phyloP scores from a whole-genome alignment of 2,329 filamentous ascomycete species.

The Aureobasidium mangrovei region DNA sequence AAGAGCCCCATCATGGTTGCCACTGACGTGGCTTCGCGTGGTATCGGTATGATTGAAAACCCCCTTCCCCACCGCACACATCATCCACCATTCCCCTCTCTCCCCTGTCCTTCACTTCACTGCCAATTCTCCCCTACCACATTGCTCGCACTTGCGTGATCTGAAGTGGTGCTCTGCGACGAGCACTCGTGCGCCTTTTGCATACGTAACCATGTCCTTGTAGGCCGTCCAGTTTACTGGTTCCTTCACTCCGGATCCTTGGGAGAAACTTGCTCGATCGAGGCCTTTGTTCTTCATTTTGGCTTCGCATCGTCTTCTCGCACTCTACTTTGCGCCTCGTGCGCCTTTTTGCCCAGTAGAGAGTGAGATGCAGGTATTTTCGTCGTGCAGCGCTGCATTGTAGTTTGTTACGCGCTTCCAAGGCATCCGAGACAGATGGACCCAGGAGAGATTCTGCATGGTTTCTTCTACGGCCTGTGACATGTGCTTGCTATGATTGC shows the following conservation, averaged over 20 bases:
- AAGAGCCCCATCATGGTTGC: conserved; percentile 99
- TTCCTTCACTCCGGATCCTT: conserved; percentile 73
- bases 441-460: conserved; percentile 42
- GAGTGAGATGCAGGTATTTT: conserved; percentile 15
- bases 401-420: conserved; percentile 47
- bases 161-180: conserved; percentile 59
- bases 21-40: conserved; percentile 98
- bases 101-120: conserved; percentile 19
- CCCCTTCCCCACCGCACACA: conserved; percentile 33
- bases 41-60: conserved; percentile 94
- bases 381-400: conserved; percentile 14
- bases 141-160: conserved; percentile 49
- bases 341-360: conserved; percentile 13
- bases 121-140: conserved; percentile 17
- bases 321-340: conserved; percentile 40
- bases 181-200: conserved; percentile 75
- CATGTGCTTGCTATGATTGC: conserved; percentile 29
- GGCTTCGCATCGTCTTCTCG: conserved; percentile 13
- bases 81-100: conserved; percentile 27
- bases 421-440: conserved; percentile 50
- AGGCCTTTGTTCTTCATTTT: conserved; percentile 62
- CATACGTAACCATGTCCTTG: conserved; percentile 85
- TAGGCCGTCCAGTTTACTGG: conserved; percentile 69
- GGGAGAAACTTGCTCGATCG: conserved; percentile 55
- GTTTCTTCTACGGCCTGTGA: conserved; percentile 38